Evolutionary conservation across 371 early-diverging fungal species (phyloP).

Genomic region (Mucor racemosus): DNA sequence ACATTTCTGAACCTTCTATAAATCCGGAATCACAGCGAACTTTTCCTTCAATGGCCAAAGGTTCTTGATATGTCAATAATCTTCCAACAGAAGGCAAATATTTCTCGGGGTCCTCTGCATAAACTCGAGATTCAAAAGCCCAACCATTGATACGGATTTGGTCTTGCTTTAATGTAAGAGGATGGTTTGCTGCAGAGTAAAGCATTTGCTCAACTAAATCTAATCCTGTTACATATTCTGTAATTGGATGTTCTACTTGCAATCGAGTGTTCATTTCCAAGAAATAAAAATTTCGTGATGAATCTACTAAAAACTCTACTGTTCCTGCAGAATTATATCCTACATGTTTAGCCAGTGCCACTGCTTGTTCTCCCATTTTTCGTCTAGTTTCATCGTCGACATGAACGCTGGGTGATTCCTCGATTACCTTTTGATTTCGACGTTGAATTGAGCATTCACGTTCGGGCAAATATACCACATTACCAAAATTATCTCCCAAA

Average conservation of each 20-base stretch:
- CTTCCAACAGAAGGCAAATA: constrained; percentile 93
- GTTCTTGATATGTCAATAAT: constrained; percentile 41
- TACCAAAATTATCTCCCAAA: constrained; percentile 77
- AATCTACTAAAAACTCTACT: constrained; percentile 81
- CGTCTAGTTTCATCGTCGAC: constrained; percentile 66
- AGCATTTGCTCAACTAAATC: constrained; percentile 95
- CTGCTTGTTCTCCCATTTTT: constrained; percentile 87
- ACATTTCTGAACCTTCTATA: constrained; percentile 81
- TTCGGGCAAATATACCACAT: constrained; percentile 84
- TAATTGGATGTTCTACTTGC: constrained; percentile 98
- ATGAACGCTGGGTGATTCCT: constrained; percentile 81
- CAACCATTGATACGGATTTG: constrained; percentile 74
- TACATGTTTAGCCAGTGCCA: constrained; percentile 79
- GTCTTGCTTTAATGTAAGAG: constrained; percentile 59
- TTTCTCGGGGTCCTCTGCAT: constrained; percentile 90
- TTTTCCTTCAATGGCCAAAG: constrained; percentile 9
- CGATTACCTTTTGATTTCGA: constrained; percentile 86
- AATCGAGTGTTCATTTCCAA: constrained; percentile 91
- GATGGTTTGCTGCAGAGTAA: constrained; percentile 76
- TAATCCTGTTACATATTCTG: constrained; percentile 91
- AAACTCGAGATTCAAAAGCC: constrained; percentile 88
- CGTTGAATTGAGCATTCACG: constrained; percentile 93
- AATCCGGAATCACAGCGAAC: constrained; percentile 53
- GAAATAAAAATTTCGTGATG: constrained; percentile 78
- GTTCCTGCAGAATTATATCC: constrained; percentile 79